Evolutionary conservation across 1,284 basidiomycete species (phyloP), one percentile per base, ranked within the genome.

Genomic region (Pterulicium gracile): DNA sequence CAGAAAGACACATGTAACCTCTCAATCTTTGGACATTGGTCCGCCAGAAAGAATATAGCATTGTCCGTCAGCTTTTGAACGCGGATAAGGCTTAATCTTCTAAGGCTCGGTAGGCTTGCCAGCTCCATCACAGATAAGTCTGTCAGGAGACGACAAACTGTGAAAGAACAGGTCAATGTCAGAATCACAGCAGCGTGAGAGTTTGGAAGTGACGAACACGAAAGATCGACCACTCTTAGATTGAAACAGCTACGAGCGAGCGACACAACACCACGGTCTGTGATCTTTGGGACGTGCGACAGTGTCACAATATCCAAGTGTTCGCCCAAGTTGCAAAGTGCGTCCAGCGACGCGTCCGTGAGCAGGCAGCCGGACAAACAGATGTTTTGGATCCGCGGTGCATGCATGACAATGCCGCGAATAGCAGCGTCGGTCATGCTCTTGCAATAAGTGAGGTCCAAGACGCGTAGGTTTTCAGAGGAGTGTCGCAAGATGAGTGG

Each of bases 1-100:
- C 93, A 97, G 61, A 92, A 92, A 13, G 88, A 89, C 10, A 97
- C 65, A 57, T 96, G 88, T 40, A 96, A 74, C 12, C 91, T 77
- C 58, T 93, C 88, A 49, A 97, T 68, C 14, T 73, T 75, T 40
- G 70, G 63, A 49, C 75, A 61, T 69, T 89, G 74, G 53, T 81
- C 86, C 53, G 75, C 72, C 2, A 80, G 62, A 51, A 79, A 66
- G 54, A 87, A 86, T 24, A 82, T 59, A 4, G 73, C 79, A 54
- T 79, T 75, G 58, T 83, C 81, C 3, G 81, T 83, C 54, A 83
- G 53, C 53, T 72, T 75, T 12, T 75, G 73, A 5, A 84, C 69
- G 46, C 90, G 81, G 39, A 91, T 87, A 32, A 95, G 70, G 48
- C 86, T 88, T 36, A 97, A 75, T 14, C 89, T 75, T 49, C 81